Conservation (phyloP, 805 yeast genomes). For the Blastobotrys americana region DNA sequence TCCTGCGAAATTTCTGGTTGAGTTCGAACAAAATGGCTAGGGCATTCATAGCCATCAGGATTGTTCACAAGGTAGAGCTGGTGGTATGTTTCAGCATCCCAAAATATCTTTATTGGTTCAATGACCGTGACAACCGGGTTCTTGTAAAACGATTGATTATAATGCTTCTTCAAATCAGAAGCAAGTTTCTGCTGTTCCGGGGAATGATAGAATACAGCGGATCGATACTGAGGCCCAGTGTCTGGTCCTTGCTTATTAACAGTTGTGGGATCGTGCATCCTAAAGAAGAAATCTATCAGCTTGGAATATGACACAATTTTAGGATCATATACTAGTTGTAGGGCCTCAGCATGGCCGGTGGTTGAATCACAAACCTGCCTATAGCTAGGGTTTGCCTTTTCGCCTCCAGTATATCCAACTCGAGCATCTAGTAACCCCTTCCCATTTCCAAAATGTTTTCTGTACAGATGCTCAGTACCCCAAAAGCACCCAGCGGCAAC, state of each 20-base stretch:
- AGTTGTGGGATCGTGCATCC: conserved; percentile 93
- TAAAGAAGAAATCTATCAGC: conserved; percentile 74
- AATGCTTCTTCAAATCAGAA: conserved; percentile 38
- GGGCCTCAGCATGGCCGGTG: conserved; percentile 77
- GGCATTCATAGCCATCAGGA: conserved; percentile 85
- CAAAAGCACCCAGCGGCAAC: conserved; percentile 52
- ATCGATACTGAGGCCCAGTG: conserved; percentile 81
- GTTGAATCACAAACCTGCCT: conserved; percentile 65
- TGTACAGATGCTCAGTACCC: conserved; percentile 68
- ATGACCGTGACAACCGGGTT: conserved; percentile 66
- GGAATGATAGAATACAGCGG: conserved; percentile 63
- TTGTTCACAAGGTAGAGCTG: conserved; percentile 73
- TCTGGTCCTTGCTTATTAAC: conserved; percentile 81
- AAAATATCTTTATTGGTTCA: conserved; percentile 60
- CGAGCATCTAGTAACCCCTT: conserved; percentile 65
- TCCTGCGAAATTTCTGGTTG: conserved; percentile 30
- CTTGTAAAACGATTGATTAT: conserved; percentile 67
- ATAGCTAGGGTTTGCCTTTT: conserved; percentile 48
- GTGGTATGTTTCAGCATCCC: conserved; percentile 95
- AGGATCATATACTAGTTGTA: conserved; percentile 82
- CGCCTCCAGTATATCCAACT: conserved; percentile 91
- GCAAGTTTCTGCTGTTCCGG: conserved; percentile 45
- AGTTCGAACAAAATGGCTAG: conserved; percentile 75
- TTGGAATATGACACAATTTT: conserved; percentile 48
- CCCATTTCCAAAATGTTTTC: conserved; percentile 53